Conservation (phyloP, 1,284 basidiomycete species). For the Rhodotorula mucilaginosa region DNA sequence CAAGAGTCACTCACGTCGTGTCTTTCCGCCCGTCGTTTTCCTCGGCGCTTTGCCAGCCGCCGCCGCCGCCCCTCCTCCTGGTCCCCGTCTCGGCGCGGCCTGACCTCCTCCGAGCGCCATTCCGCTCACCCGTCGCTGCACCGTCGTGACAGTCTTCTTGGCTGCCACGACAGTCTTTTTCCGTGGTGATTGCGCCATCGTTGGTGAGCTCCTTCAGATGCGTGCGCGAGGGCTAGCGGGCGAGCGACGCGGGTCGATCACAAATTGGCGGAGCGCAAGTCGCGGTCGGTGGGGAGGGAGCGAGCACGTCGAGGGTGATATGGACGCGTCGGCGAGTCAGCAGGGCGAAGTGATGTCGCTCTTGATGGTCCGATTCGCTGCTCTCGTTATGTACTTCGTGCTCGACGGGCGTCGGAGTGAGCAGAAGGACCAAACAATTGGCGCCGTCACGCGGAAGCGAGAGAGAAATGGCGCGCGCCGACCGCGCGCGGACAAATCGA, state of each 20-base stretch:
- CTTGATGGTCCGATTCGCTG: too few relatives aligned
- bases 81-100: not conserved
- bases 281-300: not conserved
- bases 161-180: conserved; percentile 6
- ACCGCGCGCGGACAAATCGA: too few relatives aligned
- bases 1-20: not conserved
- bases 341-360: too few relatives aligned
- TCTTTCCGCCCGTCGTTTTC: conserved; percentile 4
- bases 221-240: not conserved
- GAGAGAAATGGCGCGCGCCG: too few relatives aligned
- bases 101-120: not conserved
- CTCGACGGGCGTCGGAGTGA: too few relatives aligned
- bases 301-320: not conserved
- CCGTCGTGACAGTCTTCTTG: not conserved
- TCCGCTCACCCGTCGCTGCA: not conserved
- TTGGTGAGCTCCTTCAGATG: too few relatives aligned
- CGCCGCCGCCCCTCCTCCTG: not conserved
- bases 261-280: not conserved
- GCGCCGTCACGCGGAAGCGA: too few relatives aligned
- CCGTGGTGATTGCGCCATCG: conserved; percentile 13
- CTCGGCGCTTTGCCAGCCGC: conserved; percentile 5
- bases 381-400: too few relatives aligned
- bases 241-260: conserved; percentile 6
- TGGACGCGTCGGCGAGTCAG: too few relatives aligned
- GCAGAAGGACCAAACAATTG: too few relatives aligned